These are phyloP conservation scores for Hyaloscypha variabilis DNA, from an alignment of 495 filamentous ascomycete species.

Conservation along the genomic window DNA sequence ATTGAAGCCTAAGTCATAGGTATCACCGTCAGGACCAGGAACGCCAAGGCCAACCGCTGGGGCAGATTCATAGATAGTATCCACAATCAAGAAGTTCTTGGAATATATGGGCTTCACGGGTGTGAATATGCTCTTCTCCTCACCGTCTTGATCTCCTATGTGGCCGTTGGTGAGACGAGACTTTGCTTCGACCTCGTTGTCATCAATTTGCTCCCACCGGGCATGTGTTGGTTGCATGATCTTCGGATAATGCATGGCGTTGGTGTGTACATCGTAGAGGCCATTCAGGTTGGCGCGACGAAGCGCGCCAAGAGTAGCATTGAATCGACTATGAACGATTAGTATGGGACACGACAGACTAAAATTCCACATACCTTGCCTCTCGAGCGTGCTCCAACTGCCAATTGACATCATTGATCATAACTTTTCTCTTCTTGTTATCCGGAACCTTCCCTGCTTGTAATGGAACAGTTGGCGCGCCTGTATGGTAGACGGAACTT, in stretches of 20 bases:
- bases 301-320: conserved; percentile 62
- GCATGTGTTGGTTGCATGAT: conserved; percentile 90
- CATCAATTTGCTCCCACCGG: conserved; percentile 68
- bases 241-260: conserved; percentile 81
- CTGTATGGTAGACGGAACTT: conserved; percentile 90
- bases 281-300: conserved; percentile 73
- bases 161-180: conserved; percentile 16
- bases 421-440: conserved; percentile 78
- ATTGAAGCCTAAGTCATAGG: conserved; percentile 61
- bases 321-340: conserved; percentile 67
- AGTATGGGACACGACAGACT: conserved; percentile 26
- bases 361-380: conserved; percentile 65
- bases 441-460: conserved; percentile 67
- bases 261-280: conserved; percentile 92
- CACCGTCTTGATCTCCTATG: conserved; percentile 29
- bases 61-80: conserved; percentile 60
- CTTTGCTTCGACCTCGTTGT: conserved; percentile 26
- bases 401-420: conserved; percentile 97
- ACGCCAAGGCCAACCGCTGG: conserved; percentile 51
- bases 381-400: conserved; percentile 91
- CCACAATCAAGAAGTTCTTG: conserved; percentile 75
- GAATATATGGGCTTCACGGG: conserved; percentile 65
- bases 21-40: conserved; percentile 66
- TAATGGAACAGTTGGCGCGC: conserved; percentile 73
- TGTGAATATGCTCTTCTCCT: conserved; percentile 53